Base-by-base conservation (phyloP, 371 early-diverging fungal species). In the Vairimorpha necatrix region DNA sequence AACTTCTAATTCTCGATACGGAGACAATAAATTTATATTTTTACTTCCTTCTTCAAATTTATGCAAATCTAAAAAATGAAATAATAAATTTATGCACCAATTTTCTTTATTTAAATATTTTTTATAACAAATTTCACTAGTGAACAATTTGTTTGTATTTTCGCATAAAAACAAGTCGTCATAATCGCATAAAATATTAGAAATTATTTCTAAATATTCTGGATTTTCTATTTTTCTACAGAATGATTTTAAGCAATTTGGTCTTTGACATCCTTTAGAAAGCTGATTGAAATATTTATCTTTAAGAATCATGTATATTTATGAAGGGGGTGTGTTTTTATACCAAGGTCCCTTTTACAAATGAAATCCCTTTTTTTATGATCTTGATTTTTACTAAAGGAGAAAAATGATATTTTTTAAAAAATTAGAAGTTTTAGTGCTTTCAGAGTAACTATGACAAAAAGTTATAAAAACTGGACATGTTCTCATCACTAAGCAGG, bases 161-260 rank as follows among this genome's bases (percentile, higher is more conserved):
- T 65, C 33, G 39, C 79, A 79, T 18, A 48, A 33, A 39, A 79
- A 75, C 1, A 54, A 36, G 18, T 79, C 69, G 7, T 50, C 58
- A 56, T 79, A 79, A 20, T 38, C 3, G 2, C 13, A 42, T 1
- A 79, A 34, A 26, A 71, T 58, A 22, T 69, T 33, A 24, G 32
- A 22, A n/a, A 79, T 56, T 18, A 38, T 22, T 13, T 20, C 36
- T 3, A 46, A 18, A 2, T 16, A 18, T 16, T 36, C 26, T 20
- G 6, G 13, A 62, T 34, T n/a, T 11, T 24, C 20, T 0, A 28
- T 14, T 3, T 62, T 53, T n/a, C 63, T 60, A 61, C 79, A 76
- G 38, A 78, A 77, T 24, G 48, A 2, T 46, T 54, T 78, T 7
- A 68, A 1, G 50, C 77, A 78, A 2, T 60, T 56, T 58, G 3